These are phyloP conservation scores for Mikania micrantha DNA, from an alignment of 129 eudicot species.

Conservation along the genomic window DNA sequence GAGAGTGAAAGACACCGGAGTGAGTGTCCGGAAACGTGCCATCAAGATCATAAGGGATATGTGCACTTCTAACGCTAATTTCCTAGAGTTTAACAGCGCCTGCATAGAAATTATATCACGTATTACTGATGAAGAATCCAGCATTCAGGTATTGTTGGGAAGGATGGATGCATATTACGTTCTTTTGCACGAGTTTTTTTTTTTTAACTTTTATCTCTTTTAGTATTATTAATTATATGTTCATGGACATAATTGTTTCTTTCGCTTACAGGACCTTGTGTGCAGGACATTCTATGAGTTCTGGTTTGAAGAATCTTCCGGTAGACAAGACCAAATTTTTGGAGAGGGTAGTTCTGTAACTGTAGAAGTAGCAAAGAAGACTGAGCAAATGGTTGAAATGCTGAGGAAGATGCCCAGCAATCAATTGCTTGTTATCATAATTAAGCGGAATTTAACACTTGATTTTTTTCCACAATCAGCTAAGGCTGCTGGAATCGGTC, in stretches of 20 bases:
- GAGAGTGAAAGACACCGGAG: conserved; percentile 92
- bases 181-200: conserved; percentile 2
- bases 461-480: conserved; percentile 91
- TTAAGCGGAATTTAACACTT: conserved; percentile 85
- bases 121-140: conserved; percentile 90
- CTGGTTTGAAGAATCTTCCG: conserved; percentile 96
- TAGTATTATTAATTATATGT: neutral
- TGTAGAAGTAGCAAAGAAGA: conserved; percentile 72
- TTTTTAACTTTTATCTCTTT: neutral
- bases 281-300: conserved; percentile 96
- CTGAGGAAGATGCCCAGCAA: conserved; percentile 63
- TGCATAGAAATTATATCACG: conserved; percentile 95
- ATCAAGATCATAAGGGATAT: conserved; percentile 88
- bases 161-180: neutral
- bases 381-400: conserved; percentile 94
- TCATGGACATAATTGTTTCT: conserved; percentile 5
- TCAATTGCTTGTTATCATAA: conserved; percentile 75
- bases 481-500: conserved; percentile 88
- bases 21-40: conserved; percentile 96
- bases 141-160: conserved; percentile 73
- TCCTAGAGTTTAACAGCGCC: conserved; percentile 63
- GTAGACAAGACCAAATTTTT: conserved; percentile 43
- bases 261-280: conserved; percentile 68
- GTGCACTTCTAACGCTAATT: conserved; percentile 79
- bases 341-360: conserved; percentile 92